Evolutionary conservation across 371 early-diverging fungal species (phyloP).

Genomic region (Mucor velutinosus): DNA sequence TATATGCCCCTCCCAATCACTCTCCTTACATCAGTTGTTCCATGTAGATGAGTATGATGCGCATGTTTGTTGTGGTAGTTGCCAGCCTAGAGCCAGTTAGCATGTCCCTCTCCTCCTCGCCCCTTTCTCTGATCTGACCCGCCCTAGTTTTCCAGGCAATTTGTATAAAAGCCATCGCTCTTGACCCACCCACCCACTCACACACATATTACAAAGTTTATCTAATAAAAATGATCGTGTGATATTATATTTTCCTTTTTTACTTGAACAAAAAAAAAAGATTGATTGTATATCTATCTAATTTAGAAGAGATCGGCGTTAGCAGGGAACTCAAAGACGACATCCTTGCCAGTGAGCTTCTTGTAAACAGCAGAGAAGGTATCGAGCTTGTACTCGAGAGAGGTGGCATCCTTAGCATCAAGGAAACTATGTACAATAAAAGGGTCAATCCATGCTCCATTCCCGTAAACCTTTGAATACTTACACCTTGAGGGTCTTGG

Average conservation of each 20-base stretch:
- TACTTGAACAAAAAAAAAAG: constrained; percentile 6
- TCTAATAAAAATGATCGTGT: background rate
- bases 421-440: constrained; percentile 66
- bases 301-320: constrained; percentile 27
- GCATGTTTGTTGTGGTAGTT: too few relatives aligned
- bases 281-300: background rate
- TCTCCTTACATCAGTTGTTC: background rate
- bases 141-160: too few relatives aligned
- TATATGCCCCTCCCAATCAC: background rate
- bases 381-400: constrained; percentile 97
- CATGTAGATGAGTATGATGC: too few relatives aligned
- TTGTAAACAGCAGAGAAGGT: constrained; percentile 95
- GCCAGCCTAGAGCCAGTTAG: too few relatives aligned
- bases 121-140: too few relatives aligned
- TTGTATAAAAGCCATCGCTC: background rate
- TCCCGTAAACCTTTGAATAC: constrained; percentile 16
- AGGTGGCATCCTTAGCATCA: constrained; percentile 95
- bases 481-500: constrained; percentile 90
- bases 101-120: too few relatives aligned
- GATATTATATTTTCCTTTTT: background rate
- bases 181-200: background rate
- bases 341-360: constrained; percentile 96
- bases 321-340: constrained; percentile 94
- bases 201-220: background rate
- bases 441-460: background rate